Percentiles rank a stretch among this genome's conserved stretches.
phyloP scores from a whole-genome alignment of 2,329 filamentous ascomycete species.

The Leptosphaerulina australis region DNA sequence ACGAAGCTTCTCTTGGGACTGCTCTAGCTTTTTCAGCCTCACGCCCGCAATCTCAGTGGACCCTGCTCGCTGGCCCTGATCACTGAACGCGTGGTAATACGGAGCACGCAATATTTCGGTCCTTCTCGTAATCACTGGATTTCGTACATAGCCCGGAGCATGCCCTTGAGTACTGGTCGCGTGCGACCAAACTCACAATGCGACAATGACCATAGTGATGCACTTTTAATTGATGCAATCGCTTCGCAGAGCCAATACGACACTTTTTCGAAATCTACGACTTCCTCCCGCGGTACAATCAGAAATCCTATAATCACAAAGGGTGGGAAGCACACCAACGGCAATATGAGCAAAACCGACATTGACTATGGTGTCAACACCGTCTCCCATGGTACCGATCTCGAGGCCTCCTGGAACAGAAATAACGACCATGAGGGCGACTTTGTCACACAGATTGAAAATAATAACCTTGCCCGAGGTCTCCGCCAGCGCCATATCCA shows the following conservation, averaged over 20 bases:
- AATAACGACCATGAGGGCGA: conserved; percentile 15
- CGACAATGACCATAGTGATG: not conserved
- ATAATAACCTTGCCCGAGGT: conserved; percentile 29
- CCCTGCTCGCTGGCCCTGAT: not conserved
- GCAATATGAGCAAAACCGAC: conserved; percentile 10
- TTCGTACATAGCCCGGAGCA: conserved; percentile 1
- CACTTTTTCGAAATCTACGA: conserved; percentile 5
- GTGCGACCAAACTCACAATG: not conserved
- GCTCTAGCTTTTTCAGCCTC: conserved; percentile 13
- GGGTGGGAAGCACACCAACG: not conserved
- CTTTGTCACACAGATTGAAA: conserved; percentile 19
- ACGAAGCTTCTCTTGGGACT: conserved; percentile 16
- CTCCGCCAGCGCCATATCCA: conserved; percentile 59
- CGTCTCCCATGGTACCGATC: conserved; percentile 6
- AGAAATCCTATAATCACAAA: not conserved
- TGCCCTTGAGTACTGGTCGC: conserved; percentile 5
- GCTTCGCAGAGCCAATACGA: conserved; percentile 12
- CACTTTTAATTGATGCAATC: conserved; percentile 7
- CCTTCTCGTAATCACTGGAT: conserved; percentile 8
- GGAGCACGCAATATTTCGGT: conserved; percentile 19
- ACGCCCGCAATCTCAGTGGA: conserved; percentile 8
- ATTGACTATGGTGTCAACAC: conserved; percentile 10
- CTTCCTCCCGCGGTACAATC: not conserved
- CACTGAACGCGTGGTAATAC: conserved; percentile 2
- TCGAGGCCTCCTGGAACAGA: conserved; percentile 13